Base-by-base conservation (phyloP, 2,329 filamentous ascomycete species). In the Colletotrichum tropicicola region DNA sequence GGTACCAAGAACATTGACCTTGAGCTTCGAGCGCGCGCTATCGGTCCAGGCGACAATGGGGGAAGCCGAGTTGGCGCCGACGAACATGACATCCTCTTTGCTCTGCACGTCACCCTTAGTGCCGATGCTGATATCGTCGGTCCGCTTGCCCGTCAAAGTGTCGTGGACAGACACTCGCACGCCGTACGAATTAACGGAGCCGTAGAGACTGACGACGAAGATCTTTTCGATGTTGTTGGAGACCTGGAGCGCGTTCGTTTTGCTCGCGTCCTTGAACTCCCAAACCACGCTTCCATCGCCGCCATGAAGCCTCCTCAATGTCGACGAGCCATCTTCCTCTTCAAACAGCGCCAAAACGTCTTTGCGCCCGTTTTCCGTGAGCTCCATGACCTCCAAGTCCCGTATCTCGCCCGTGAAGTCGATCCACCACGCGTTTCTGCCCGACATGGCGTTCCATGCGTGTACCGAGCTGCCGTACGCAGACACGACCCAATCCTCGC, bases 361-460 rank as follows among this genome's bases (percentile, higher is more conserved):
- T 77, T 92, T 92, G 68, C 84, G 79, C 66, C 81, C 82, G 52
- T 78, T 80, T 74, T 89, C 90, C 23, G 87, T 88, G 73, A 92
- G 81, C 78, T 91, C 91, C 76, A 95, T 82, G 35, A 95, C 88
- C 81, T 96, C 94, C 59, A 97, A 77, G 75, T 93, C 92, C 73
- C 85, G 86, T 17, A 91, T 83, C 44, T 74, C 74, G 19, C 85
- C 91, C 6, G 77, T 74, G 61, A 93, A 88, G 49, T 83, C 81
- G 43, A 85, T 84, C 62, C 88, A 87, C 93, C 96, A 99, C 37
- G 89, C 83, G 68, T 92, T 87, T 72, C 91, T 89, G 27, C 96
- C 96, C 71, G 91, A 92, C 51, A 91, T 83, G 35, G 93, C 93
- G 78, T 93, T 91, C 94, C 94, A 98, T 13, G 91, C 87, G 57